Evolutionary conservation across 2,329 filamentous ascomycete species (phyloP).

Genomic region (Paracoccidioides brasiliensis): DNA sequence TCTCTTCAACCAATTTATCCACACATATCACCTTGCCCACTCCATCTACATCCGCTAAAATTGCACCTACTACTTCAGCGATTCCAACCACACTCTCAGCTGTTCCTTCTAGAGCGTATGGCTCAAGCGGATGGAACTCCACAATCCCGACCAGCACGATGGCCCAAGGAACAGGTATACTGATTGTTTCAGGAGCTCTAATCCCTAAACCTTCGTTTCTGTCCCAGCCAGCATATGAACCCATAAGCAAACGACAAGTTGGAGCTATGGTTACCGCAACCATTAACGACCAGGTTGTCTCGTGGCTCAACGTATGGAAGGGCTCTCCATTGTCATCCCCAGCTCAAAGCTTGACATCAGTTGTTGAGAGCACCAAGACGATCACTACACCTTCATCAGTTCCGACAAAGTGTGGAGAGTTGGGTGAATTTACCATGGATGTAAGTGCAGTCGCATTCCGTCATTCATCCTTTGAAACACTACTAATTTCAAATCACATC

Average conservation of each 20-base stretch:
- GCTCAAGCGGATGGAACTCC: constrained; percentile 1
- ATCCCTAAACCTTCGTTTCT: not conserved
- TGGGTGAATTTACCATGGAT: constrained; percentile 11
- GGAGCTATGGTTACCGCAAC: constrained; percentile 5
- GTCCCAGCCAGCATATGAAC: not conserved
- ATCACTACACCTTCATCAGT: not conserved
- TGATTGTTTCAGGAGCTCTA: not conserved
- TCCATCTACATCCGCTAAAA: not conserved
- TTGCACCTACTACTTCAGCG: not conserved
- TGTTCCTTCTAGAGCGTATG: not conserved
- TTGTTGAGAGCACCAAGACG: not conserved
- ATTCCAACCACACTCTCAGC: not conserved
- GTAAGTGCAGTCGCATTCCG: constrained; percentile 5
- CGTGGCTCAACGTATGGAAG: constrained; percentile 4
- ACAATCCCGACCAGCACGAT: not conserved
- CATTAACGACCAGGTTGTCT: constrained; percentile 4
- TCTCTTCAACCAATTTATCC: not conserved
- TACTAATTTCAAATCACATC: not conserved
- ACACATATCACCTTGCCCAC: not conserved
- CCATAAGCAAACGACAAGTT: constrained; percentile 1
- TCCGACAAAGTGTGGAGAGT: constrained; percentile 8
- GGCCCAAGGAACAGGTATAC: not conserved
- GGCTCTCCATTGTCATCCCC: not conserved
- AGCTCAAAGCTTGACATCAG: not conserved
- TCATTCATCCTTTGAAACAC: not conserved